A percentile compares a stretch with the other conserved stretches of the same genome.
phyloP scores from a whole-genome alignment of 176 grass and related monocot genomes.

The Puccinellia tenuiflora region DNA sequence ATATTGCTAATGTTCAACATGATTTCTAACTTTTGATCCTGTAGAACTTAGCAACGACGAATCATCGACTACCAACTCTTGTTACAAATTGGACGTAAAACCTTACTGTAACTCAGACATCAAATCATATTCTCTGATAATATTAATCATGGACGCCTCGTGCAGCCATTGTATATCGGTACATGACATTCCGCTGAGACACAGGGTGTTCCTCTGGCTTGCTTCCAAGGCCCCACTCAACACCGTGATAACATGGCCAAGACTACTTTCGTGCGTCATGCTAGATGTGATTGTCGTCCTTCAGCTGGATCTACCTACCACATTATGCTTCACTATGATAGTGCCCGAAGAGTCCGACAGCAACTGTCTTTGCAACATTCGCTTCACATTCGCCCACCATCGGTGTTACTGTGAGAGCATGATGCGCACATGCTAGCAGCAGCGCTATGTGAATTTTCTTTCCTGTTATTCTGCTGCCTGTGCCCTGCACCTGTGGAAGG shows the following conservation, averaged over 20 bases:
- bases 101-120: not conserved
- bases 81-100: not conserved
- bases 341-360: not conserved
- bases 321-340: not conserved
- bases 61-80: conserved; percentile 10
- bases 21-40: not conserved
- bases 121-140: conserved; percentile 1
- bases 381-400: not conserved
- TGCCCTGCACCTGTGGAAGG: not conserved
- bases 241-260: not conserved
- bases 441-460: not conserved
- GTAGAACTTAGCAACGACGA: not conserved
- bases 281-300: not conserved
- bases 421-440: not conserved
- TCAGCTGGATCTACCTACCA: not conserved
- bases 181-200: not conserved
- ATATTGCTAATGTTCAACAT: not conserved
- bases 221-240: not conserved
- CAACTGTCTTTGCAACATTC: not conserved
- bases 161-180: not conserved
- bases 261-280: not conserved
- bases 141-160: conserved; percentile 9
- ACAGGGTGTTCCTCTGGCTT: not conserved
- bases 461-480: not conserved
- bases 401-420: not conserved